Percentiles rank a stretch among this genome's conserved stretches.
These are phyloP conservation scores for Paracoccidioides lutzii DNA, from an alignment of 2,329 filamentous ascomycete species.

Conservation along the genomic window DNA sequence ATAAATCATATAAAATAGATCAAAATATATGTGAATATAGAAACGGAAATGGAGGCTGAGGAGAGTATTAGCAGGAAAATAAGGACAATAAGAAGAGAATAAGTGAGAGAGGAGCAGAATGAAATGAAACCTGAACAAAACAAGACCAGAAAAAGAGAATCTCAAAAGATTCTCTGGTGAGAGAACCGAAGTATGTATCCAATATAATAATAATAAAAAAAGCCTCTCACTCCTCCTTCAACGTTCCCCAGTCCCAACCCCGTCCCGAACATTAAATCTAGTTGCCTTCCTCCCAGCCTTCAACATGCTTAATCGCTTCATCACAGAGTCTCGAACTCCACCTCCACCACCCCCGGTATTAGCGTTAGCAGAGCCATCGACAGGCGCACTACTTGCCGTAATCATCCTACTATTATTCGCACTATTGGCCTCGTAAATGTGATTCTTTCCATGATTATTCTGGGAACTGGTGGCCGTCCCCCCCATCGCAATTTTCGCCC, in stretches of 20 bases:
- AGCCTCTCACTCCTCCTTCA: constrained; percentile 25
- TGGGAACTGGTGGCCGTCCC: neutral
- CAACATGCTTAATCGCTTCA: constrained; percentile 66
- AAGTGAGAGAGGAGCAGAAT: neutral
- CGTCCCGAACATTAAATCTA: constrained; percentile 37
- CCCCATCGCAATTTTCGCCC: neutral
- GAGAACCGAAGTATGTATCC: neutral
- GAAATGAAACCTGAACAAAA: neutral
- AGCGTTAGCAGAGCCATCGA: neutral
- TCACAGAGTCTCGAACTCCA: constrained; percentile 48
- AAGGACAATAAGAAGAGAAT: neutral
- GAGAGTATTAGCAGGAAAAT: neutral
- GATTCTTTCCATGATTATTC: neutral
- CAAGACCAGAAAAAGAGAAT: neutral
- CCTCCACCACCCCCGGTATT: constrained; percentile 6
- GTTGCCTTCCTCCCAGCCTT: constrained; percentile 59
- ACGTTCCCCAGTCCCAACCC: constrained; percentile 11
- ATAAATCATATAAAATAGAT: neutral
- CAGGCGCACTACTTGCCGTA: neutral
- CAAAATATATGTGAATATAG: constrained; percentile 1
- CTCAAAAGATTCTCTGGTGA: neutral
- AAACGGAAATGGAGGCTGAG: neutral
- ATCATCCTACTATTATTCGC: neutral
- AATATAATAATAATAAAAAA: neutral
- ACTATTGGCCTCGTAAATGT: neutral